Percentiles rank a stretch among this genome's conserved stretches.
Conservation (phyloP, 306 rosid species). For the Spatholobus suberectus region DNA sequence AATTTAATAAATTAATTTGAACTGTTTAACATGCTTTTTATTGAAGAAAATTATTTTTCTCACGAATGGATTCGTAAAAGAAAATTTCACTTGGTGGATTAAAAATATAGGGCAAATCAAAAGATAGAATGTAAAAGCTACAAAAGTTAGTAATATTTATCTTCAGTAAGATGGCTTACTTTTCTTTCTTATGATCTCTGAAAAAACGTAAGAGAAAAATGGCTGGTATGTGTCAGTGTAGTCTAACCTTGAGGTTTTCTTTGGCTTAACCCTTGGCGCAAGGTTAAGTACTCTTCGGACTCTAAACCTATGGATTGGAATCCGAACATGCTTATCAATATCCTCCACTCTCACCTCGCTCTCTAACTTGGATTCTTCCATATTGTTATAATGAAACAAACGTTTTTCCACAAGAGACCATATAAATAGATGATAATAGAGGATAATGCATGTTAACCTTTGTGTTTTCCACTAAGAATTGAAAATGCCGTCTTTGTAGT, state of each 20-base stretch:
- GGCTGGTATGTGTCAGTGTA: neutral
- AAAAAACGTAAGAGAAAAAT: neutral
- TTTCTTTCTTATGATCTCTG: neutral
- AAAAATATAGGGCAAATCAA: neutral
- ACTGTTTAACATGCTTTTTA: neutral
- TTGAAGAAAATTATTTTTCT: neutral
- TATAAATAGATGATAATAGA: neutral
- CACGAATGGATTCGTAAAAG: neutral
- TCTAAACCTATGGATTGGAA: neutral
- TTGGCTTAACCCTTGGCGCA: neutral
- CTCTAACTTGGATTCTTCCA: neutral
- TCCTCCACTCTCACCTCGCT: neutral
- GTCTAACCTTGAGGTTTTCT: slow-evolving; percentile 12
- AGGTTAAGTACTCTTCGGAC: neutral
- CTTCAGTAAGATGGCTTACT: neutral
- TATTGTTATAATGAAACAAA: neutral
- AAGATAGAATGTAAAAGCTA: neutral
- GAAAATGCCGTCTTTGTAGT: neutral
- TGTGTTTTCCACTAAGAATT: neutral
- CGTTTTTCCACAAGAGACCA: neutral
- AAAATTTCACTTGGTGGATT: neutral
- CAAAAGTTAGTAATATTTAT: neutral
- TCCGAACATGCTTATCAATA: neutral
- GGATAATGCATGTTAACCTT: neutral
- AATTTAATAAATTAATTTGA: neutral